Evolutionary conservation across 768 basidiomycete species (phyloP).

Genomic region (Serendipita sp.): DNA sequence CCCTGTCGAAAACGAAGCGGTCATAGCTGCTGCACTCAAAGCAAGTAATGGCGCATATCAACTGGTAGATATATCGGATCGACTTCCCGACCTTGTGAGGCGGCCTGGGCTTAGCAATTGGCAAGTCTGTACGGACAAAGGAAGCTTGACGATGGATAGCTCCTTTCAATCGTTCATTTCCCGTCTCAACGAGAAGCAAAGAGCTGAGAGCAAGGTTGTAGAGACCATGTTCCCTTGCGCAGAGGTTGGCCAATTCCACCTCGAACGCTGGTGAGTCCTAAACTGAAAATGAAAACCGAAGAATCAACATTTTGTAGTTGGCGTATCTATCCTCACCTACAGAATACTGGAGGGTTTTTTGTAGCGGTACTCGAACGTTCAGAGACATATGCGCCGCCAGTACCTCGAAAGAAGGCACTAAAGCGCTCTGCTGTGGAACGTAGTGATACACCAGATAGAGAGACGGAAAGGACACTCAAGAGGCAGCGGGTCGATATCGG

Average conservation of each 20-base stretch:
- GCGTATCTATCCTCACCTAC: constrained; percentile 85
- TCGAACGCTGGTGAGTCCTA: constrained; percentile 52
- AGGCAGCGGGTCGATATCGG: not conserved
- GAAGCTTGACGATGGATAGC: constrained; percentile 25
- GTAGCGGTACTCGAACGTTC: constrained; percentile 61
- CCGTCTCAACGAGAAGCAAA: constrained; percentile 31
- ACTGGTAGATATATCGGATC: constrained; percentile 60
- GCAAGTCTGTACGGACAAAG: constrained; percentile 47
- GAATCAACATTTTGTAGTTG: constrained; percentile 30
- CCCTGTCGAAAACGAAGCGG: constrained; percentile 94
- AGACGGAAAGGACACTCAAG: not conserved
- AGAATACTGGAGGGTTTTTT: constrained; percentile 96
- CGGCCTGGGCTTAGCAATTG: constrained; percentile 62
- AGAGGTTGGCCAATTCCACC: constrained; percentile 39
- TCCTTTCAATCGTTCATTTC: constrained; percentile 45
- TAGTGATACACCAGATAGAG: not conserved
- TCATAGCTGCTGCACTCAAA: constrained; percentile 69
- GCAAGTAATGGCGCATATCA: constrained; percentile 64
- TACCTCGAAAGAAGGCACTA: not conserved
- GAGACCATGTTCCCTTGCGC: constrained; percentile 65
- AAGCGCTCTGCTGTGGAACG: not conserved
- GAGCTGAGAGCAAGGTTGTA: constrained; percentile 42
- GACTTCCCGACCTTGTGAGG: constrained; percentile 53
- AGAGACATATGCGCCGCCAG: constrained; percentile 3
- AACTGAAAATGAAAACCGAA: not conserved